Percentiles rank a stretch among this genome's conserved stretches.
phyloP scores from a whole-genome alignment of 352 stramenopile species.

The Globisporangium camurandrum region DNA sequence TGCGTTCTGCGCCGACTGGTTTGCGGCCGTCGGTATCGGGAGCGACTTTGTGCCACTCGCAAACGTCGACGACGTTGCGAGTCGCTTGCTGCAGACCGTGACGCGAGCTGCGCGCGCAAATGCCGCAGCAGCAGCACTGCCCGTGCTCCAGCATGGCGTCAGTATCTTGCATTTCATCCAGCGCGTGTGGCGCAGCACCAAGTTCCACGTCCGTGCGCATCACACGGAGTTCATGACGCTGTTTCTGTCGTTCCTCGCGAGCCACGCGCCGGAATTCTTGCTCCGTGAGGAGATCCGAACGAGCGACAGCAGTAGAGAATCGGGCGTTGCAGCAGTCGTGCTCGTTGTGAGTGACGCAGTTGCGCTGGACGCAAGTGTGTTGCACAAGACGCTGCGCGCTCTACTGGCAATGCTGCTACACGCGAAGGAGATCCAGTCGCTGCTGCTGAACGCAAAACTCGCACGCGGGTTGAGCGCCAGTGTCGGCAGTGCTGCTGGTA shows the following conservation, averaged over 20 bases:
- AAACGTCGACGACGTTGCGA: slow-evolving; percentile 24
- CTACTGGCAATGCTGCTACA: slow-evolving; percentile 30
- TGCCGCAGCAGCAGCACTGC: slow-evolving; percentile 31
- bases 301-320: not conserved
- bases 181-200: slow-evolving; percentile 40
- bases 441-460: slow-evolving; percentile 30
- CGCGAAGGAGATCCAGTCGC: slow-evolving; percentile 34
- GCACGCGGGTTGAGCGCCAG: not conserved
- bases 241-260: slow-evolving; percentile 48
- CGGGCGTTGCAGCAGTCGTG: not conserved
- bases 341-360: slow-evolving; percentile 6
- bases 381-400: slow-evolving; percentile 38
- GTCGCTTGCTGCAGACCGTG: slow-evolving; percentile 40
- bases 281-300: not conserved
- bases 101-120: slow-evolving; percentile 38
- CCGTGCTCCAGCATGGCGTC: slow-evolving; percentile 30
- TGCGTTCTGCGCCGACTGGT: slow-evolving; percentile 44
- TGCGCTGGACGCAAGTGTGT: slow-evolving; percentile 21
- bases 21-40: slow-evolving; percentile 20
- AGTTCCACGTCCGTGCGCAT: slow-evolving; percentile 21
- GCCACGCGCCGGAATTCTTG: slow-evolving; percentile 28
- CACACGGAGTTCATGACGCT: slow-evolving; percentile 52
- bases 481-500: not conserved
- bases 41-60: slow-evolving; percentile 8
- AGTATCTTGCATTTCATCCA: slow-evolving; percentile 57